Evolutionary conservation across 345 rosid genomes (phyloP).

Genomic region (Populus deltoides): DNA sequence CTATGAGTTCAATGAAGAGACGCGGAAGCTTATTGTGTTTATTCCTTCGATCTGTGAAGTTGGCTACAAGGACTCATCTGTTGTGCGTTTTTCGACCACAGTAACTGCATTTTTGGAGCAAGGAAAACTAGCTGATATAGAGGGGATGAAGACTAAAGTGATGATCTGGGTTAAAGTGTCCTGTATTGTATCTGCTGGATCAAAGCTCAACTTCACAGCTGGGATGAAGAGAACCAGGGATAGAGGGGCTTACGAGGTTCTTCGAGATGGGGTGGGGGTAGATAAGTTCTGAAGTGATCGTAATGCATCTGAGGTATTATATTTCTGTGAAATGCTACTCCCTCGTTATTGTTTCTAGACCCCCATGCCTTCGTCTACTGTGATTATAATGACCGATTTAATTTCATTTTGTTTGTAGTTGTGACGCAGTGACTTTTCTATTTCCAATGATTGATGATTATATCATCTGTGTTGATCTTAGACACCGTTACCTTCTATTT

Average conservation of each 20-base stretch:
- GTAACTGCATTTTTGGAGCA: conserved; percentile 75
- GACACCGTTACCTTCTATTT: neutral
- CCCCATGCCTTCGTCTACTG: conserved; percentile 6
- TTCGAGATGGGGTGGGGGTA: conserved; percentile 59
- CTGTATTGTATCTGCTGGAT: conserved; percentile 55
- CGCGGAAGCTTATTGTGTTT: conserved; percentile 63
- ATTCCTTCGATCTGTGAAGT: conserved; percentile 81
- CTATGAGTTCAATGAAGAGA: conserved; percentile 90
- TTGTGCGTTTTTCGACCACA: conserved; percentile 59
- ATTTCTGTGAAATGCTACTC: conserved; percentile 7
- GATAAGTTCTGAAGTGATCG: conserved; percentile 60
- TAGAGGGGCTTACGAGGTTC: conserved; percentile 78
- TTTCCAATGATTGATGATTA: neutral
- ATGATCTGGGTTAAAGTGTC: conserved; percentile 89
- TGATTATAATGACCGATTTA: neutral
- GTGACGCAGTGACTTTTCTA: neutral
- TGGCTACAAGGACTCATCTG: conserved; percentile 85
- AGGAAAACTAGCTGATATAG: conserved; percentile 78
- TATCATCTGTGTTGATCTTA: neutral
- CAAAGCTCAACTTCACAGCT: conserved; percentile 72
- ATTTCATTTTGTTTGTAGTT: neutral
- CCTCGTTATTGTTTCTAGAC: neutral
- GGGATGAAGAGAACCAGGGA: conserved; percentile 80
- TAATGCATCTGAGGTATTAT: neutral
- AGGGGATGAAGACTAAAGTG: conserved; percentile 88